Conservation (phyloP, 306 rosid species). For the Medicago ruthenica region DNA sequence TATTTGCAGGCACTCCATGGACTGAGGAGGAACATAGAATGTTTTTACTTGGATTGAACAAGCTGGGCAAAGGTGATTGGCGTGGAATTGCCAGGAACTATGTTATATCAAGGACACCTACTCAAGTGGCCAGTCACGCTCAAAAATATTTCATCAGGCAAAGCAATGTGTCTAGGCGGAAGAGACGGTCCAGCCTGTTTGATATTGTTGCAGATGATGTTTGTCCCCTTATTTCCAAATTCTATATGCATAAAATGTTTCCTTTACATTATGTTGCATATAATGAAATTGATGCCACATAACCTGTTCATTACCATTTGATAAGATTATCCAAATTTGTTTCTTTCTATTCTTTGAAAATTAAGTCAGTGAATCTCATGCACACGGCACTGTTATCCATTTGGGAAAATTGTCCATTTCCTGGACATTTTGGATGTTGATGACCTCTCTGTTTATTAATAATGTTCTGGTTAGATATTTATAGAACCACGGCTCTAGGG, state of each 20-base stretch:
- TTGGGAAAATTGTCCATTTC: neutral
- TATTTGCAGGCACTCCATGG: constrained; percentile 88
- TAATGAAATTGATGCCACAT: constrained; percentile 17
- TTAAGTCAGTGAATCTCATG: neutral
- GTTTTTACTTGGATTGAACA: constrained; percentile 95
- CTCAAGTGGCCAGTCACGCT: constrained; percentile 99
- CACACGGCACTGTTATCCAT: neutral
- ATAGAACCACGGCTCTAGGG: neutral
- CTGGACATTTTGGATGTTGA: neutral
- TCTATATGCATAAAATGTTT: constrained; percentile 24
- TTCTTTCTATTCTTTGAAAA: constrained; percentile 16
- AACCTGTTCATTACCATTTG: constrained; percentile 17
- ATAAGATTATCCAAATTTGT: constrained; percentile 39
- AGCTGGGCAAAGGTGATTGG: constrained; percentile 99
- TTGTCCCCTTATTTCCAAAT: constrained; percentile 53
- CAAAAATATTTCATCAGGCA: constrained; percentile 97
- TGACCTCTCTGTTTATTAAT: too few relatives aligned
- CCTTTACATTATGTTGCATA: constrained; percentile 26
- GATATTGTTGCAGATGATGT: constrained; percentile 94
- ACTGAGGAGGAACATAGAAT: constrained; percentile 99
- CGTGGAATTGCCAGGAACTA: constrained; percentile 97
- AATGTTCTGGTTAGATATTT: neutral
- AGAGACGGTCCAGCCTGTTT: constrained; percentile 96
- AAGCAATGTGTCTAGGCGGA: constrained; percentile 87
- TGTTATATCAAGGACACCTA: constrained; percentile 92